These are phyloP conservation scores for Fusarium keratoplasticum DNA, from an alignment of 2,329 filamentous ascomycete genomes.

Conservation along the genomic window DNA sequence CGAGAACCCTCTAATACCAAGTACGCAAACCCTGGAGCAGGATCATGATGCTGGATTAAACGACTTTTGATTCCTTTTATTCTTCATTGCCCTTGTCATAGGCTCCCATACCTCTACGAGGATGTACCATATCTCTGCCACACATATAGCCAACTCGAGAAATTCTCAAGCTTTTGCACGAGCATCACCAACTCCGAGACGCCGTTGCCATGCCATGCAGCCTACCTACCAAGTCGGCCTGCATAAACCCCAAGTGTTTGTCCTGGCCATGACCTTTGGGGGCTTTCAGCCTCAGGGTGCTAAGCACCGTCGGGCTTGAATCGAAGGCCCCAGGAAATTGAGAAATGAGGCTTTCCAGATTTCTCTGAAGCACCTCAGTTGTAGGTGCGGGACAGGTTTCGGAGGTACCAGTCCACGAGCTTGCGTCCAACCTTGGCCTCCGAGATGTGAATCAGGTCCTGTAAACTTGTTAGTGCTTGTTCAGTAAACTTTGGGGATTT, in stretches of 20 bases:
- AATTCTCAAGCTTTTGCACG: slow-evolving; percentile 47
- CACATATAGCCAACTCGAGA: slow-evolving; percentile 45
- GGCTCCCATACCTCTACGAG: slow-evolving; percentile 40
- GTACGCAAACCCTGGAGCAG: background rate
- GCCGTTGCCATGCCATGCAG: slow-evolving; percentile 55
- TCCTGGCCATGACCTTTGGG: slow-evolving; percentile 35
- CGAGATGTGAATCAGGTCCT: slow-evolving; percentile 98
- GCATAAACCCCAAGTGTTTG: slow-evolving; percentile 45
- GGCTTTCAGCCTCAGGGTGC: slow-evolving; percentile 12
- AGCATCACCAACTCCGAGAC: slow-evolving; percentile 56
- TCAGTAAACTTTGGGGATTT: background rate
- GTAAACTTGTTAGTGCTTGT: slow-evolving; percentile 16
- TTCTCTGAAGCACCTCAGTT: slow-evolving; percentile 55
- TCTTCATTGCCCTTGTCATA: slow-evolving; percentile 39
- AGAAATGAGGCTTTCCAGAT: slow-evolving; percentile 43
- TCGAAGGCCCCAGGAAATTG: slow-evolving; percentile 29
- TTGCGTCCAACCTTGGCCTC: slow-evolving; percentile 98
- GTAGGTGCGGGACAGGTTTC: slow-evolving; percentile 96
- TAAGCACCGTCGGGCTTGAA: slow-evolving; percentile 19
- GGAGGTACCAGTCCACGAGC: slow-evolving; percentile 98
- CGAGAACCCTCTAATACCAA: background rate
- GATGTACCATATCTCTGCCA: slow-evolving; percentile 42
- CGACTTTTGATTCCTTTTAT: slow-evolving; percentile 42
- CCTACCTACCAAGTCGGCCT: slow-evolving; percentile 50
- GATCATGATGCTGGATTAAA: slow-evolving; percentile 37